Base-by-base conservation (phyloP, 306 rosid species). In the Rubus idaeus region DNA sequence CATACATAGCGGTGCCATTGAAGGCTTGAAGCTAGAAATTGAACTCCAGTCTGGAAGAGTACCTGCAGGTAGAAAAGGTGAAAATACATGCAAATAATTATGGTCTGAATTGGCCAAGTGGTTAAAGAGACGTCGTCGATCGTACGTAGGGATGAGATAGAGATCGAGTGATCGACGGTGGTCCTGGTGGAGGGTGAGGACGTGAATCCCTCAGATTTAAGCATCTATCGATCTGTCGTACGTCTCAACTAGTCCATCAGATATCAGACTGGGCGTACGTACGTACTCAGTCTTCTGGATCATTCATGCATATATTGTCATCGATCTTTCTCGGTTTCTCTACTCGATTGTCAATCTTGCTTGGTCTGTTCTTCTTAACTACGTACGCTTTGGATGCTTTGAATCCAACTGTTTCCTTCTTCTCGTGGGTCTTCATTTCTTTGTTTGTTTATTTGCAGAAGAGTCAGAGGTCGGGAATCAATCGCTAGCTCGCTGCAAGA, bases 401-500 rank as follows among this genome's bases (percentile, higher is more conserved):
- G 9, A 61, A 23, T 61, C 42, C 66, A 61, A 18, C 66, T 26
- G 66, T 61, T 26, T 13, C 10, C 30, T 26, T 10, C 16, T 61
- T 35, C 42, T 12, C n/a, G 41, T 61, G 18, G 66, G 66, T 60
- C 66, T 26, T 60, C 18, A 39, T 60, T 26, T 26, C 0, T 26
- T 26, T 61, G 65, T 60, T 60, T 60, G 41, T 61, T 61, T 61
- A 61, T 61, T 61, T 26, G 41, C 66, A 12, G 18, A 61, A 30
- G 42, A 57, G 30, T 57, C 64, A 57, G 37, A 57, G 16, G 35
- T 57, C 35, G 35, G 62, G 35, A 60, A 8, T 20, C 35, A 26
- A 4, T 5, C 60, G 5, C 5, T 60, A 7, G 18, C 41, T 23
- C 18, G 63, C 37, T 5, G 63, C 63, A 57, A 57, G 30, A 20